Percentiles rank a stretch among this genome's conserved stretches.
These are phyloP conservation scores for Penicillium angulare DNA, from an alignment of 495 filamentous ascomycete genomes.

Conservation along the genomic window DNA sequence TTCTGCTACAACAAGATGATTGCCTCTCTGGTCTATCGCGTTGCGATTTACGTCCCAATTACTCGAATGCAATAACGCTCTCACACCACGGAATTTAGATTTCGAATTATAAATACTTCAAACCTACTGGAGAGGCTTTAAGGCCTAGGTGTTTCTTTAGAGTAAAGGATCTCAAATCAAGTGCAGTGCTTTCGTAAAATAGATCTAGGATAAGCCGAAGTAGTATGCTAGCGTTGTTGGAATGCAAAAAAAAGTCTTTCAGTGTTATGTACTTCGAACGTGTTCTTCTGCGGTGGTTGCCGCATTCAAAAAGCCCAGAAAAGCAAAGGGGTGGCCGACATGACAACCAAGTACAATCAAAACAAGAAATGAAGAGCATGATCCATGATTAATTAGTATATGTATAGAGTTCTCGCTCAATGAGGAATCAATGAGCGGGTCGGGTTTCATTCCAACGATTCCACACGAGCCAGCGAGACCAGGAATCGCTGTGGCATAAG, in stretches of 20 bases:
- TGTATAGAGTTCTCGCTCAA: not conserved
- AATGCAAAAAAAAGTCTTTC: not conserved
- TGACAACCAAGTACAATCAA: not conserved
- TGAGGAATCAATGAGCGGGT: not conserved
- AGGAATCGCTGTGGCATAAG: not conserved
- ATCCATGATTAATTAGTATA: not conserved
- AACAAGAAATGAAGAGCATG: not conserved
- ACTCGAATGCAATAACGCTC: too few species aligned
- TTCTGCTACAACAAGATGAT: too few species aligned
- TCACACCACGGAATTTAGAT: too few species aligned
- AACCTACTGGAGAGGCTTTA: not conserved
- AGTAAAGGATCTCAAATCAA: too few species aligned
- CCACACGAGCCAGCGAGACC: not conserved
- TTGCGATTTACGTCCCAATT: too few species aligned
- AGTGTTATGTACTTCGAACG: not conserved
- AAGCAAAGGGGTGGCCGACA: not conserved
- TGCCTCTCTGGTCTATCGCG: too few species aligned
- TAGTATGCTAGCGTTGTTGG: too few species aligned
- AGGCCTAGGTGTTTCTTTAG: too few species aligned
- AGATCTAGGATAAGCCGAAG: too few species aligned
- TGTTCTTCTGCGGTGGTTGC: not conserved
- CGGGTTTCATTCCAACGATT: not conserved
- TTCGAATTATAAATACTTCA: not conserved
- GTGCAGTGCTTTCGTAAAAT: too few species aligned
- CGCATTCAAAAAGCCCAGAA: not conserved